Percentiles rank a stretch among this genome's conserved stretches.
phyloP scores from a whole-genome alignment of 306 rosid genomes.

The Cicer bijugum region DNA sequence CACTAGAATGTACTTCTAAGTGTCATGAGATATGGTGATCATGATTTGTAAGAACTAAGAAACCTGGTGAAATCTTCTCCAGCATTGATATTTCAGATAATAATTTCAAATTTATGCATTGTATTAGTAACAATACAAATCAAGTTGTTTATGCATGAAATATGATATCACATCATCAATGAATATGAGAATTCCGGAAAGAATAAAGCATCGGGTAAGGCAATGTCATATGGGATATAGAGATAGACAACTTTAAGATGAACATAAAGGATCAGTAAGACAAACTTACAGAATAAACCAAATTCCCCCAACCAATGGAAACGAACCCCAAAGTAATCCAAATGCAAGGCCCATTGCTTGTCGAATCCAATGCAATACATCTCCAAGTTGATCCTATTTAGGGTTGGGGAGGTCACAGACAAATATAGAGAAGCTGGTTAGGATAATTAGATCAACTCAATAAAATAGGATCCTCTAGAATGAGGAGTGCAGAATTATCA shows the following conservation, averaged over 20 bases:
- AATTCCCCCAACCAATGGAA: slow-evolving; percentile 92
- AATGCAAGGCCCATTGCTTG: slow-evolving; percentile 73
- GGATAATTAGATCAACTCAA: slow-evolving; percentile 7
- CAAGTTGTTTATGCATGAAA: slow-evolving; percentile 4
- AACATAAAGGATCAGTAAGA: neutral
- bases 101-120: slow-evolving; percentile 33
- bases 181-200: neutral
- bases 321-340: slow-evolving; percentile 87
- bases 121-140: slow-evolving; percentile 15
- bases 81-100: neutral
- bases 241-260: slow-evolving; percentile 6
- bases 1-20: neutral
- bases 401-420: neutral
- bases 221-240: slow-evolving; percentile 11
- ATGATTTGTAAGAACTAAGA: neutral
- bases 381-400: slow-evolving; percentile 91
- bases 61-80: slow-evolving; percentile 10
- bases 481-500: neutral
- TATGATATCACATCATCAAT: slow-evolving; percentile 5
- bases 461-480: neutral
- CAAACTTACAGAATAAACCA: slow-evolving; percentile 88
- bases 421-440: slow-evolving; percentile 22
- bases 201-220: neutral
- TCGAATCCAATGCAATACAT: slow-evolving; percentile 97
- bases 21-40: neutral